These are phyloP conservation scores for Russula emetica DNA, from an alignment of 768 basidiomycete species.

Conservation along the genomic window DNA sequence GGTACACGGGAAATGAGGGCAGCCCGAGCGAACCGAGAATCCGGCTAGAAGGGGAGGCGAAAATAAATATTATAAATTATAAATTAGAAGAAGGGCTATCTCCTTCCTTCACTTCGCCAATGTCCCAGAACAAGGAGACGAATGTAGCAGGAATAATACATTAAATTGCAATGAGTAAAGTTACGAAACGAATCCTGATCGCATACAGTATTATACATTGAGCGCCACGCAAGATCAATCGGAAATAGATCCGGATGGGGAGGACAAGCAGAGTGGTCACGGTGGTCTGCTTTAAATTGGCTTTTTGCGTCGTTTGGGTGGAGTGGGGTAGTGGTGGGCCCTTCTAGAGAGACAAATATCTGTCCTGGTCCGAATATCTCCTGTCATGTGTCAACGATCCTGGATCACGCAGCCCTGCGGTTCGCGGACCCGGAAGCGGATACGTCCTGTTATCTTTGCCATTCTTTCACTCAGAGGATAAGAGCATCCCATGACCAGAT, in stretches of 20 bases:
- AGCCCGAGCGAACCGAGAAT: slow-evolving; percentile 23
- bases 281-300: neutral
- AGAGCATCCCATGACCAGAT: slow-evolving; percentile 10
- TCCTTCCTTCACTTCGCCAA: neutral
- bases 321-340: neutral
- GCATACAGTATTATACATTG: slow-evolving; percentile 1
- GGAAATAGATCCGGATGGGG: slow-evolving; percentile 14
- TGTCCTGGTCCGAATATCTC: slow-evolving; percentile 4
- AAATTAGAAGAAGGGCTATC: neutral
- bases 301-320: slow-evolving; percentile 8
- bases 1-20: slow-evolving; percentile 25
- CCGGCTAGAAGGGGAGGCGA: slow-evolving; percentile 9
- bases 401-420: neutral
- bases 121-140: neutral
- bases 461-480: neutral
- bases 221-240: slow-evolving; percentile 17
- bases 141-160: slow-evolving; percentile 12
- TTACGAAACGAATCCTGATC: slow-evolving; percentile 11
- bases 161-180: slow-evolving; percentile 2
- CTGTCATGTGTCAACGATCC: slow-evolving; percentile 18
- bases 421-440: slow-evolving; percentile 19
- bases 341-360: slow-evolving; percentile 2
- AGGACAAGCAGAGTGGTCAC: slow-evolving; percentile 3
- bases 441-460: slow-evolving; percentile 18
- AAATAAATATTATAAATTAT: slow-evolving; percentile 9